Evolutionary conservation across 306 rosid genomes (phyloP), one percentile per base, ranked within the genome.

Genomic region (Cicer pinnatifidum): DNA sequence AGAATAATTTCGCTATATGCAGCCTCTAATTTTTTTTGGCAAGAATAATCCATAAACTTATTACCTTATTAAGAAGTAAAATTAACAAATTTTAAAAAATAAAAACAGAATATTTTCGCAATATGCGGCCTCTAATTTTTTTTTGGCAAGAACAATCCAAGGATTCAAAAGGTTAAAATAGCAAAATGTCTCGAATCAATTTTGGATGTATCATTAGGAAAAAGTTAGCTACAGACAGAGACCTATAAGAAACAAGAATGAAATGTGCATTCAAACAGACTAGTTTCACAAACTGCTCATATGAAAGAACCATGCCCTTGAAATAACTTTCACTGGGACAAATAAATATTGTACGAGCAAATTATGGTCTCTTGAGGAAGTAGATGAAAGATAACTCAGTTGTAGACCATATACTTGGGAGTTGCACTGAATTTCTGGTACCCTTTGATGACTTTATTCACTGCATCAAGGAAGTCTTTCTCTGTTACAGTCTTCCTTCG

Each of bases 351-450:
- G 60, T 37, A 12, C 11, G n/a, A 13, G 78, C 73, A 44, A 9
- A 17, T 39, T 33, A 68, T 53, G 78, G 85, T 77, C 76, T 67
- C 37, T 15, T 15, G 53, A n/a, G 28, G 39, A 62, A 37, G 78
- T 11, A 66, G 71, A 73, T 8, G 48, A 56, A 69, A 64, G 51
- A 47, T 8, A 28, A 78, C 86, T 93, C 82, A 95, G 75, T 95
- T 95, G 88, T 95, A 95, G 67, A 95, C 99, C 99, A 95, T 95
- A 77, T 95, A 95, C 73, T 95, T 95, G 7, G 99, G 99, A 1
- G 99, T 95, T 23, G 99, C 99, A 73, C 99, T 95, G 89, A 95
- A 95, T 85, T 95, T 95, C 61, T 95, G 99, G 82, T 95, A 95
- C 28, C 99, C 99, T 76, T 95, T 95, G 72, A 95, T 95, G 76